A percentile compares a stretch with the other conserved stretches of the same genome.
Evolutionary conservation across 2,329 filamentous ascomycete species (phyloP).

Genomic region (Amylocarpus encephaloides): DNA sequence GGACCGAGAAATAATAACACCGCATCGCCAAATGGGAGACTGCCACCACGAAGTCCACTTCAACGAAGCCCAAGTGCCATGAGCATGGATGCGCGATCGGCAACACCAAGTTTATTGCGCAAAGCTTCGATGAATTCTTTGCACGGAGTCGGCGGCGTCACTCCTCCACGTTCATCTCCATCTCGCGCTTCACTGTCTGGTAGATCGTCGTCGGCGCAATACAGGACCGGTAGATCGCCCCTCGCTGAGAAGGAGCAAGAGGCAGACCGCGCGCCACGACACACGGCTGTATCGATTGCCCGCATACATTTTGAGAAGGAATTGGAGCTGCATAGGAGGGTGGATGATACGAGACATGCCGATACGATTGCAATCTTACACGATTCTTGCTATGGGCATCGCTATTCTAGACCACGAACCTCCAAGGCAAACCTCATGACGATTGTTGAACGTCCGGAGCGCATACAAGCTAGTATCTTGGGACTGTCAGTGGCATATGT

Average conservation of each 20-base stretch:
- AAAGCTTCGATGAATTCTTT: slow-evolving; percentile 40
- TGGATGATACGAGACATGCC: slow-evolving; percentile 30
- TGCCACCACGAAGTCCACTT: slow-evolving; percentile 27
- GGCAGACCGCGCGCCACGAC: slow-evolving; percentile 30
- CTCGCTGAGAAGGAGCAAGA: slow-evolving; percentile 32
- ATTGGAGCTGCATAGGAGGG: slow-evolving; percentile 24
- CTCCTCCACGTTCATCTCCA: slow-evolving; percentile 32
- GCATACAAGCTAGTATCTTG: slow-evolving; percentile 75
- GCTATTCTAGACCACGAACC: slow-evolving; percentile 77
- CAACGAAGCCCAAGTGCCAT: slow-evolving; percentile 38
- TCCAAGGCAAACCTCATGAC: slow-evolving; percentile 63
- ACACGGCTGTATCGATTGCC: slow-evolving; percentile 43
- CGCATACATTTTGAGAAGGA: slow-evolving; percentile 30
- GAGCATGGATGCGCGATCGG: slow-evolving; percentile 35
- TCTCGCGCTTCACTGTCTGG: slow-evolving; percentile 34
- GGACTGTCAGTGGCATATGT: slow-evolving; percentile 86
- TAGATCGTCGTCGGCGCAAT: slow-evolving; percentile 39
- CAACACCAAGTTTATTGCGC: slow-evolving; percentile 36
- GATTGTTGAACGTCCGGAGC: slow-evolving; percentile 90
- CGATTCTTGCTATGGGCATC: slow-evolving; percentile 91
- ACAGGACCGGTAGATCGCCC: slow-evolving; percentile 34
- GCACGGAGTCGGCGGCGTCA: slow-evolving; percentile 33
- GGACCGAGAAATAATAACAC: slow-evolving; percentile 13
- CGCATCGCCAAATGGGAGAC: slow-evolving; percentile 23
- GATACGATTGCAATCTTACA: slow-evolving; percentile 81